Evolutionary conservation across 495 filamentous ascomycete genomes (phyloP), one percentile per base, ranked within the genome.

Genomic region (Cercophora samala): DNA sequence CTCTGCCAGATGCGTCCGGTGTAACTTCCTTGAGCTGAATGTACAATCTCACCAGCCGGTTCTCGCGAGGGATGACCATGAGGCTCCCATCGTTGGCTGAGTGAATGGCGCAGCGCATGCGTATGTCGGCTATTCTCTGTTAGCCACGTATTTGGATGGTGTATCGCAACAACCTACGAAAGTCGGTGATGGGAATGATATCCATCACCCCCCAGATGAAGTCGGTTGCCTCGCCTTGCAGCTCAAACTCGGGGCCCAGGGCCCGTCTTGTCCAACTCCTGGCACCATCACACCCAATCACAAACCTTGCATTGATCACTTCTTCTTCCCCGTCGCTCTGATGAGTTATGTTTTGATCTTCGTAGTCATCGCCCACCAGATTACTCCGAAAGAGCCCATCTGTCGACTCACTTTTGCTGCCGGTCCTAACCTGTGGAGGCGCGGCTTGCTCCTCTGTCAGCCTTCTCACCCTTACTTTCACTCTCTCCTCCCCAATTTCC

Each of bases 61-160:
- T 87, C 73, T 91, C 89, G 21, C 90, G 84, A 0, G 90, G 89
- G 32, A 93, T 89, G 1, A 91, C 75, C 79, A 93, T 90, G 25
- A 92, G 78, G 17, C 83, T 88, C 9, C 90, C 90, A 4, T 84
- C 82, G 29, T 79, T 79, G 5, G 87, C 86, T 9, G 86, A 88
- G 73, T 92, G 90, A 62, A 93, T 89, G 17, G 87, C 85, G 66
- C 87, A 87, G 64, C 86, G 82, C 77, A 85, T 88, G 65, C 89
- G 81, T 62, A 92, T 90, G 72, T 92, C 90, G 13, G 88, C 68
- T 68, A 53, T 32, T 25, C 15, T 22, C 19, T 26, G 6, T 52
- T 29, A 37, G 53, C 23, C 15, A 46, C 13, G 37, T 17, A 9
- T 13, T 13, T 13, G 11, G 13, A 9, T 13, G 3, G 15, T 0